Base-by-base conservation (phyloP, 75 land plant genomes). In the Pinus tabuliformis region DNA sequence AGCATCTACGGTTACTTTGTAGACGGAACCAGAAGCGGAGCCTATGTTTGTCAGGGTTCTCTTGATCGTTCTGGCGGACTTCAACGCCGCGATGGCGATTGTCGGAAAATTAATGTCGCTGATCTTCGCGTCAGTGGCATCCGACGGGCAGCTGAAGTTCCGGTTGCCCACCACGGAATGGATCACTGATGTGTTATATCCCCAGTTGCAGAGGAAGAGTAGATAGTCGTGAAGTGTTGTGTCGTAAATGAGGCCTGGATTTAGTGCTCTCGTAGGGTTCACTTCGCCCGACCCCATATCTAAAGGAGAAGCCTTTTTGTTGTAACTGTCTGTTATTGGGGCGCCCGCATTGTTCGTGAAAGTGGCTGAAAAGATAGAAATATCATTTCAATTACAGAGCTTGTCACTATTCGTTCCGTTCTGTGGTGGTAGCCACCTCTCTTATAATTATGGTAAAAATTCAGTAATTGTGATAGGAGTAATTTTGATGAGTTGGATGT, bases 181-280 rank as follows among this genome's bases (percentile, higher is more conserved):
- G 57, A 88, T 84, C 17, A 56, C 57, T 21, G 82, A 73, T 13
- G 79, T 45, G 45, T 80, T 77, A 83, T 83, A 92, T 12, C 94
- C 92, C 59, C 70, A 65, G 75, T 77, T 81, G 80, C 92, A 90
- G 28, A 92, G 90, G 78, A 89, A 92, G 0, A 57, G 36, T 15
- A 90, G 58, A 76, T 85, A 81, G 22, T 92, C 90, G 45, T 78
- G 39, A 5, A 62, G 57, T 33, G 75, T 81, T 3, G 89, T 87
- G 64, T 87, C 83, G 57, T 85, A 90, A 3, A 92, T 88, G n/a
- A 92, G 76, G 3, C 94, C 94, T 1, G 94, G 94, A 66, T 86
- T 70, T 0, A 87, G 82, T 6, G 94, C 94, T 83, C 79, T 81
- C 28, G 75, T 9, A 4, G 94, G 94, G 70, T 63, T 85, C 59